phyloP scores from a whole-genome alignment of 345 rosid genomes.

The Brassica nigra region DNA sequence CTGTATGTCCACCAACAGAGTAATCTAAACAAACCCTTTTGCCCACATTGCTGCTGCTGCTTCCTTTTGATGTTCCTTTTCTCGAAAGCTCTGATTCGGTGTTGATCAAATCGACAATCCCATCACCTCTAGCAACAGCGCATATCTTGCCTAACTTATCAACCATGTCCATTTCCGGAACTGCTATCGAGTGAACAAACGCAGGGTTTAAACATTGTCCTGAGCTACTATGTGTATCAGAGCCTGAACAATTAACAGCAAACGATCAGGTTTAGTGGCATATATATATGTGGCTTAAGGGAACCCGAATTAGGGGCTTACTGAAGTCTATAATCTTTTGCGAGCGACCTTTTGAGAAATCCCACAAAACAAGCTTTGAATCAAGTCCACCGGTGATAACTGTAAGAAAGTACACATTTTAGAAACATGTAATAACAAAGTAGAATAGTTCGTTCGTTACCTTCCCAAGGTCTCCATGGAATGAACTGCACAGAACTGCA shows the following conservation, averaged over 20 bases:
- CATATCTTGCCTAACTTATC: conserved; percentile 67
- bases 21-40: conserved; percentile 75
- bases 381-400: conserved; percentile 91
- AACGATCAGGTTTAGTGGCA: neutral
- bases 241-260: conserved; percentile 46
- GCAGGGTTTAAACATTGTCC: conserved; percentile 88
- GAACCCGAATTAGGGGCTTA: conserved; percentile 26
- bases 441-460: conserved; percentile 37
- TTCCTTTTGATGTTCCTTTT: conserved; percentile 57
- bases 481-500: conserved; percentile 88
- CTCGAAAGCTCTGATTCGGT: conserved; percentile 64
- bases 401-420: conserved; percentile 35
- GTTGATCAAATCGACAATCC: conserved; percentile 65
- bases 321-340: conserved; percentile 74
- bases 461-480: conserved; percentile 98
- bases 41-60: conserved; percentile 22
- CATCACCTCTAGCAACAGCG: conserved; percentile 85
- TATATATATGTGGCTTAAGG: neutral
- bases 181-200: conserved; percentile 77
- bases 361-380: conserved; percentile 88
- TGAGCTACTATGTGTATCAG: conserved; percentile 36
- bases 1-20: conserved; percentile 75
- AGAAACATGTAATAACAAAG: neutral
- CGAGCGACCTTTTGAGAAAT: conserved; percentile 83
- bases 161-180: conserved; percentile 77